Evolutionary conservation across 2,329 filamentous ascomycete genomes (phyloP).

Genomic region (Alternaria dauci): DNA sequence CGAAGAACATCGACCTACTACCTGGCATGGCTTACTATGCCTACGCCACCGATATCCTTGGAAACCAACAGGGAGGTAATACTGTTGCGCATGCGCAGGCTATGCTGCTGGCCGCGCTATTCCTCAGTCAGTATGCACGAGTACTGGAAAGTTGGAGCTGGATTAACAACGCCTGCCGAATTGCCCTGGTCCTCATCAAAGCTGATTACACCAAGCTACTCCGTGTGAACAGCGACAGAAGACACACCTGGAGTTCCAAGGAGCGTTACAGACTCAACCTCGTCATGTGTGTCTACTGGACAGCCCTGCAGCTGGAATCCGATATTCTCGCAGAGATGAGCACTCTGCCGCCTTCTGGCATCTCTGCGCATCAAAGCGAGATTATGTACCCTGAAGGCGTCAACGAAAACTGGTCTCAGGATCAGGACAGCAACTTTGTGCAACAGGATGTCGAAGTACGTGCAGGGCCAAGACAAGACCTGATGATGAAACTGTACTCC

Average conservation of each 20-base stretch:
- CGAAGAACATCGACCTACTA: conserved; percentile 80
- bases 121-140: conserved; percentile 85
- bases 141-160: conserved; percentile 85
- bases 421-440: conserved; percentile 10
- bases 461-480: conserved; percentile 45
- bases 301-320: conserved; percentile 89
- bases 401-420: conserved; percentile 48
- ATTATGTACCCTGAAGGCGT: conserved; percentile 74
- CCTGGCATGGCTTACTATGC: conserved; percentile 92
- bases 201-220: conserved; percentile 54
- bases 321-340: conserved; percentile 90
- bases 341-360: conserved; percentile 66
- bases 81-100: conserved; percentile 86
- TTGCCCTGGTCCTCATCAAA: conserved; percentile 76
- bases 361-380: conserved; percentile 64
- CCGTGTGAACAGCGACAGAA: conserved; percentile 32
- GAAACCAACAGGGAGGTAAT: conserved; percentile 78
- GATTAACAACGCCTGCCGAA: conserved; percentile 68
- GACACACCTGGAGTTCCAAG: conserved; percentile 24
- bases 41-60: conserved; percentile 84
- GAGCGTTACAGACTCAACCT: conserved; percentile 50
- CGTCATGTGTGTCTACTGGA: conserved; percentile 81
- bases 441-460: conserved; percentile 20
- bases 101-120: conserved; percentile 83
- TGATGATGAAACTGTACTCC: conserved; percentile 65